Conservation (phyloP, 352 stramenopile genomes). For the Globisporangium perplexum region DNA sequence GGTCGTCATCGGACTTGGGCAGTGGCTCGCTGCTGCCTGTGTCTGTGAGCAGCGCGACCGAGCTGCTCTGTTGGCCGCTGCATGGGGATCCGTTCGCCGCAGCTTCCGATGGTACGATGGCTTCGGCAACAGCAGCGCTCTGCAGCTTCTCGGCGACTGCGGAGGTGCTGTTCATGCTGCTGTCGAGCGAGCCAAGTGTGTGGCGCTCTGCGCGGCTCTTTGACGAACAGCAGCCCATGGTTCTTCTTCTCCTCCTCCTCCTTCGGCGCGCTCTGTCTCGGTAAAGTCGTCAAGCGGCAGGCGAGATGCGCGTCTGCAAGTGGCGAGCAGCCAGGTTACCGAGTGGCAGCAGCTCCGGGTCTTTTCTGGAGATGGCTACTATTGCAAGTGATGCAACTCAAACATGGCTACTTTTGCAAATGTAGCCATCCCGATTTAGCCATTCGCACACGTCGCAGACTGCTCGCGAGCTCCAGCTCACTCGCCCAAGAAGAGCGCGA, state of each 20-base stretch:
- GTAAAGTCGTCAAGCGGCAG: too few relatives aligned
- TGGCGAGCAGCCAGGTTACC: not conserved
- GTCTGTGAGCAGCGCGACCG: conserved; percentile 33
- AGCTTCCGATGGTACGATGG: not conserved
- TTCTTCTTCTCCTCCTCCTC: not conserved
- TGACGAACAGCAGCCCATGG: conserved; percentile 65
- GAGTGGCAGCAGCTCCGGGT: too few relatives aligned
- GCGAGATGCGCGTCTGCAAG: too few relatives aligned
- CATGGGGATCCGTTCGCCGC: not conserved
- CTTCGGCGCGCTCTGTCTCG: not conserved
- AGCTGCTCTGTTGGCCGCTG: conserved; percentile 3
- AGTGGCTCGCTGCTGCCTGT: conserved; percentile 18
- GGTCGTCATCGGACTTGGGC: conserved; percentile 28
- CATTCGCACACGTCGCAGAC: too few relatives aligned
- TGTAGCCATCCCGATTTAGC: not conserved
- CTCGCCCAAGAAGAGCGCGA: conserved; percentile 81
- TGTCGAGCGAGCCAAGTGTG: not conserved
- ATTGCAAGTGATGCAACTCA: too few relatives aligned
- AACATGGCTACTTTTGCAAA: not conserved
- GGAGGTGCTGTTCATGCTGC: not conserved
- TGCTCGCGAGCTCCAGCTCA: conserved; percentile 14
- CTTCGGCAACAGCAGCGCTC: not conserved
- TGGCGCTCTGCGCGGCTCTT: conserved; percentile 19
- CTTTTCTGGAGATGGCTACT: too few relatives aligned
- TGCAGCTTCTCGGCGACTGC: not conserved